These are phyloP conservation scores for Solanum clarkiae DNA, from an alignment of 257 asterid genomes.

Conservation along the genomic window DNA sequence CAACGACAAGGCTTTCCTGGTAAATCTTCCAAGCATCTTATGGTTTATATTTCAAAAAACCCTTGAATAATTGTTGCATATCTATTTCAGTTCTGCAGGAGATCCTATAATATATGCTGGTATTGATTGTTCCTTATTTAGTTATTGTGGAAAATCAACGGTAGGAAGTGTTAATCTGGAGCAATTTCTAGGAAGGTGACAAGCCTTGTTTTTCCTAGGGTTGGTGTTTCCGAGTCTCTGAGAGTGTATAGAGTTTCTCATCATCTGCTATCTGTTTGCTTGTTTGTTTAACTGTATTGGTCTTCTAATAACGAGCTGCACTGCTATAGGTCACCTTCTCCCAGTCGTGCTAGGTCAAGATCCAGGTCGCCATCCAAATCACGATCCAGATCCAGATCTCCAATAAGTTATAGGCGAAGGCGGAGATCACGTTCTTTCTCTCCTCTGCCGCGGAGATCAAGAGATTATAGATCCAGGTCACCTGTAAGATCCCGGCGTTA, in stretches of 20 bases:
- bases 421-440: constrained; percentile 71
- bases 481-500: constrained; percentile 71
- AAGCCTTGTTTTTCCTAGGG: not conserved
- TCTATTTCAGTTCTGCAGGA: not conserved
- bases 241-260: not conserved
- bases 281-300: not conserved
- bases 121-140: not conserved
- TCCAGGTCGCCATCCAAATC: constrained; percentile 61
- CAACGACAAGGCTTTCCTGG: not conserved
- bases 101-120: not conserved
- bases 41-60: not conserved
- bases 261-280: not conserved
- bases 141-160: not conserved
- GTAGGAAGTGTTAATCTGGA: not conserved
- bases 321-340: constrained; percentile 63
- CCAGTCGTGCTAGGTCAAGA: constrained; percentile 41
- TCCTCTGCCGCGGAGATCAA: constrained; percentile 53
- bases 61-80: not conserved
- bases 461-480: constrained; percentile 73
- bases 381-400: constrained; percentile 64
- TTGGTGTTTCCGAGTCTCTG: not conserved
- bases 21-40: not conserved
- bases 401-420: constrained; percentile 48
- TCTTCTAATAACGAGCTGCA: not conserved
- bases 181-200: not conserved